Conservation (phyloP, 495 filamentous ascomycete species). For the Echria macrotheca region DNA sequence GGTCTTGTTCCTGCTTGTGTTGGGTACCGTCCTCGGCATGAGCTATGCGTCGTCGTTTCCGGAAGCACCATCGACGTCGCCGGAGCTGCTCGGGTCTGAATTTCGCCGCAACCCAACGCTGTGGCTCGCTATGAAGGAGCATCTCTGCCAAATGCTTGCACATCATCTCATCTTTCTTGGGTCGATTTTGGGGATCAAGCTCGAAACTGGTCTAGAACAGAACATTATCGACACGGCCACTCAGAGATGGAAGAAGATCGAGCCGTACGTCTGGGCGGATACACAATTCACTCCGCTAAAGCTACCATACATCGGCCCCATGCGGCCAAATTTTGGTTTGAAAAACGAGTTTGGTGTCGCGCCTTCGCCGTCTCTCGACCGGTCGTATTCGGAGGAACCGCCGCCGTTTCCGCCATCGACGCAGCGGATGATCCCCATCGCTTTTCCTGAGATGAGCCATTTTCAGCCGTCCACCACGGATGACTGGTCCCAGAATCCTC, state of each 20-base stretch:
- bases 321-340: neutral
- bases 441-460: conserved; percentile 8
- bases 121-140: conserved; percentile 30
- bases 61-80: neutral
- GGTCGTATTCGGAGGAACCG: conserved; percentile 11
- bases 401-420: conserved; percentile 2
- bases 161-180: conserved; percentile 32
- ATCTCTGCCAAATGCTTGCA: conserved; percentile 32
- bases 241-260: conserved; percentile 27
- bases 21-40: conserved; percentile 25
- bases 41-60: conserved; percentile 10
- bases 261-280: conserved; percentile 22
- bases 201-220: conserved; percentile 25
- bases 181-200: conserved; percentile 26
- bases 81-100: conserved; percentile 7
- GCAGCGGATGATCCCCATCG: conserved; percentile 10
- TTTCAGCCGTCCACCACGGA: conserved; percentile 1
- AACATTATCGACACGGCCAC: conserved; percentile 27
- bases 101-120: conserved; percentile 28
- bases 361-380: neutral
- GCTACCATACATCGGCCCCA: neutral
- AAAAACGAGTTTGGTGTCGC: too few relatives aligned
- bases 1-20: conserved; percentile 27
- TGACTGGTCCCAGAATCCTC: conserved; percentile 24
- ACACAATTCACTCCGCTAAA: neutral